Evolutionary conservation across 2,329 filamentous ascomycete genomes (phyloP).

Genomic region (Proliferodiscus dingleyae): DNA sequence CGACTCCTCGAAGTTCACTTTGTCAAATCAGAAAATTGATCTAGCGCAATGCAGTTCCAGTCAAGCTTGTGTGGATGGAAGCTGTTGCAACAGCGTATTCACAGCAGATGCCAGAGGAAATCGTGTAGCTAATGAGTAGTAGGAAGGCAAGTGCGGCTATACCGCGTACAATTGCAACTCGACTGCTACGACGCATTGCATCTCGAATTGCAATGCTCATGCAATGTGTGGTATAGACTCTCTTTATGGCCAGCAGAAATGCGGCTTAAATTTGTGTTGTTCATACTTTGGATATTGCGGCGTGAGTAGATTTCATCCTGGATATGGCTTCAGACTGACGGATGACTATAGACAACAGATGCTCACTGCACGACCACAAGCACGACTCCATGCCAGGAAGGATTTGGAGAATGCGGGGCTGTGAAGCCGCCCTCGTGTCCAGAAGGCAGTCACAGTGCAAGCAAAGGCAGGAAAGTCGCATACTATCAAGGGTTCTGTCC

Average conservation of each 20-base stretch:
- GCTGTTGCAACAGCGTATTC: constrained; percentile 22
- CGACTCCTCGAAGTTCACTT: not conserved
- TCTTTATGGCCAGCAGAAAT: constrained; percentile 23
- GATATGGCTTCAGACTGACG: not conserved
- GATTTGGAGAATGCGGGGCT: constrained; percentile 33
- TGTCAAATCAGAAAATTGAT: not conserved
- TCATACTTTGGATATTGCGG: constrained; percentile 19
- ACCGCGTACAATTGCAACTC: constrained; percentile 14
- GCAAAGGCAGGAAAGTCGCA: constrained; percentile 30
- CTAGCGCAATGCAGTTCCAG: constrained; percentile 13
- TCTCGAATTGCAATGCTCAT: constrained; percentile 26
- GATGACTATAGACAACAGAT: not conserved
- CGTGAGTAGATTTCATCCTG: constrained; percentile 6
- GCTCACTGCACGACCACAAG: not conserved
- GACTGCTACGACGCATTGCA: constrained; percentile 13
- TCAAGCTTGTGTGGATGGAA: constrained; percentile 17
- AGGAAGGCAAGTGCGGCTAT: constrained; percentile 23
- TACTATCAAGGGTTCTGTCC: constrained; percentile 32
- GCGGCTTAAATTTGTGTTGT: constrained; percentile 23
- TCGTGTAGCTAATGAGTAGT: not conserved
- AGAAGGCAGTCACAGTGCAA: constrained; percentile 17
- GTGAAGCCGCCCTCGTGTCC: constrained; percentile 26
- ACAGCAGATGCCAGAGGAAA: not conserved
- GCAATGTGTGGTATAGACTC: constrained; percentile 31
- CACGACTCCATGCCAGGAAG: constrained; percentile 29